Base-by-base conservation (phyloP, 2,329 filamentous ascomycete genomes). In the Claviceps purpurea region DNA sequence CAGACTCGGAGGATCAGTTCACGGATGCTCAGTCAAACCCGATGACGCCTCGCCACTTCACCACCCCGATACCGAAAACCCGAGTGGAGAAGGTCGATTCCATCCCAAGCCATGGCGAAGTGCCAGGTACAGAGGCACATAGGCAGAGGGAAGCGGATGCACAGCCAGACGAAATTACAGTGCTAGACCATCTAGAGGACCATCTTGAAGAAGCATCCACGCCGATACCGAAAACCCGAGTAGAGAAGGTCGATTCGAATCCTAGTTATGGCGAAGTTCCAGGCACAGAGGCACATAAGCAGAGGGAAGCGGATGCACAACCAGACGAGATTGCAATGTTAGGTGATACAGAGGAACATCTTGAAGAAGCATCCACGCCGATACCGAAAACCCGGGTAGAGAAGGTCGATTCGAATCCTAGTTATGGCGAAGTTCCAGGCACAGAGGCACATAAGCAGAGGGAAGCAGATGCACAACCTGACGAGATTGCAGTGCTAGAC, bases 1-100 rank as follows among this genome's bases (percentile, higher is more conserved):
- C 81, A 48, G 82, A 84, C 56, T 83, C 79, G 30, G 82, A 85
- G 46, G 82, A 85, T 58, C 82, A 85, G 67, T 85, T 83, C 65
- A 84, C 78, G 49, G 82, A 85, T 63, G 81, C 82, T 38, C 77
- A 77, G 51, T 82, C 79, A 38, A 74, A 66, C 52, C 70, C 62
- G 53, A 66, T 60, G 58, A 76, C 66, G 62, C 70, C 68, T 8
- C 67, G 30, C 10, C 30, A 65, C 5, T 60, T 65, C 42, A 65
- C 62, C 55, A 77, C 76, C 14, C 76, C 78, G 20, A 74, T 81
- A 51, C 80, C 78, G n/a, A 74, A 70, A 56, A 80, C 77, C 24
- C 68, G 77, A 51, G 73, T 82, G 38, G 78, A 82, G 61, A 78
- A 74, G 66, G 70, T 81, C 53, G 75, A 79, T 60, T 70, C 78